A percentile compares a stretch with the other conserved stretches of the same genome.
Conservation (phyloP, 2,329 filamentous ascomycete species). For the Xylaria sp. region DNA sequence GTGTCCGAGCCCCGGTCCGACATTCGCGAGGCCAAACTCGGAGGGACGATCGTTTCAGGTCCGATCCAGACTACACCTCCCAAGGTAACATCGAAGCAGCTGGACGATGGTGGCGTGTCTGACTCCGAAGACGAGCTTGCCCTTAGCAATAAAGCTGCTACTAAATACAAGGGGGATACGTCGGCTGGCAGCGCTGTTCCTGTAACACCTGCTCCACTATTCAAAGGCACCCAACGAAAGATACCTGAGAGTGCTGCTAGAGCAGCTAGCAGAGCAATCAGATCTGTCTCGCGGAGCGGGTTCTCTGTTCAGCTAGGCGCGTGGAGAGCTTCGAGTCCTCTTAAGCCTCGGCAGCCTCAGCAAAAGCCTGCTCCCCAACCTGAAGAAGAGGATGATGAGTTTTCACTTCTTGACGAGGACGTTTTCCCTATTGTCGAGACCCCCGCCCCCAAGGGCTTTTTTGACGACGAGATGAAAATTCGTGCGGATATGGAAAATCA, state of each 20-base stretch:
- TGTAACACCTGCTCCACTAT: slow-evolving; percentile 48
- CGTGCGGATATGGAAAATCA: slow-evolving; percentile 43
- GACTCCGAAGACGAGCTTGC: slow-evolving; percentile 62
- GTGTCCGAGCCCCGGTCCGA: slow-evolving; percentile 1
- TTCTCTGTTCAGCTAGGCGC: slow-evolving; percentile 66
- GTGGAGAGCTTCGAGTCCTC: slow-evolving; percentile 67
- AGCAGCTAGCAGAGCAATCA: slow-evolving; percentile 38
- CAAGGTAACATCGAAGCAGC: slow-evolving; percentile 49
- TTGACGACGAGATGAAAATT: slow-evolving; percentile 65
- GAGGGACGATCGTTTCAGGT: slow-evolving; percentile 18
- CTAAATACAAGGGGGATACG: slow-evolving; percentile 35
- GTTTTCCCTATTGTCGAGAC: slow-evolving; percentile 36
- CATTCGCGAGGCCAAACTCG: slow-evolving; percentile 32
- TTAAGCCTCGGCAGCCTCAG: slow-evolving; percentile 44
- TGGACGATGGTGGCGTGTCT: slow-evolving; percentile 50
- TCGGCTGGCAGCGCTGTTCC: slow-evolving; percentile 42
- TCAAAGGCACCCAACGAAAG: slow-evolving; percentile 31
- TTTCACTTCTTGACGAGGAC: slow-evolving; percentile 37
- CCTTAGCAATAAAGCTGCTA: slow-evolving; percentile 37
- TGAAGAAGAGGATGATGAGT: slow-evolving; percentile 33
- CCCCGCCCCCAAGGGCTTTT: slow-evolving; percentile 57
- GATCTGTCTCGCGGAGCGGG: slow-evolving; percentile 49
- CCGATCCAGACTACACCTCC: slow-evolving; percentile 37
- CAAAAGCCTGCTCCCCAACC: slow-evolving; percentile 34
- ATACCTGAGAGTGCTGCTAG: slow-evolving; percentile 38